These are phyloP conservation scores for Solanum pennellii DNA, from an alignment of 257 asterid species.

Conservation along the genomic window DNA sequence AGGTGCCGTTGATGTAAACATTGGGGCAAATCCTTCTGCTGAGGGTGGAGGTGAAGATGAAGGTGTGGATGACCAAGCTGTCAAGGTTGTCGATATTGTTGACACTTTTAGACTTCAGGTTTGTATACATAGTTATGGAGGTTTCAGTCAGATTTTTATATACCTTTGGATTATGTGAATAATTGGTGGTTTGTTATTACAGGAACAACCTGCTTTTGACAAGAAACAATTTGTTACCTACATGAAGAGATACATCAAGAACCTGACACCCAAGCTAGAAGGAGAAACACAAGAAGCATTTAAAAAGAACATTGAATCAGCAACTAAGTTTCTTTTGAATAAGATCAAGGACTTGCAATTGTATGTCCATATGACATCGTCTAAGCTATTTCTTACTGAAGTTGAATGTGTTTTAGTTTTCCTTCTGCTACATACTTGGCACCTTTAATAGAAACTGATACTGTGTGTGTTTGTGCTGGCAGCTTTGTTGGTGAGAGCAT, in stretches of 20 bases:
- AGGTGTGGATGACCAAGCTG: conserved; percentile 57
- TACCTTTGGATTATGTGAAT: not conserved
- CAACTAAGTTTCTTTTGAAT: conserved; percentile 56
- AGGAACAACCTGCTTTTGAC: conserved; percentile 93
- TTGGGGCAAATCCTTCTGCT: conserved; percentile 93
- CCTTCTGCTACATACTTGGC: too few relatives aligned
- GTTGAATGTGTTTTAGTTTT: not conserved
- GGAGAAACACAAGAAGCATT: conserved; percentile 44
- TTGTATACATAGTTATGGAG: not conserved
- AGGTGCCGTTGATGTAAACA: conserved; percentile 65
- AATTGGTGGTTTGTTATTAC: not conserved
- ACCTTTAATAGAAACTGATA: not conserved
- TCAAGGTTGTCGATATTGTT: conserved; percentile 72
- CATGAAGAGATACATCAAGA: conserved; percentile 66
- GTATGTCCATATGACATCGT: conserved; percentile 25
- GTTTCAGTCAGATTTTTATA: not conserved
- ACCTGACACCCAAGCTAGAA: conserved; percentile 53
- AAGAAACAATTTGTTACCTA: conserved; percentile 57
- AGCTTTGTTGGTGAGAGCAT: conserved; percentile 94
- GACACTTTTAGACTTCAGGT: conserved; percentile 94
- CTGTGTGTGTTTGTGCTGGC: not conserved
- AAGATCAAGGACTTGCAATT: conserved; percentile 77
- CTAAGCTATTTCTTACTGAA: not conserved
- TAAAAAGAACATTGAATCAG: conserved; percentile 67
- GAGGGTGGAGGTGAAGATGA: conserved; percentile 80